A percentile compares a stretch with the other conserved stretches of the same genome.
Conservation (phyloP, 1,284 basidiomycete genomes). For the Coniferiporia weirii region DNA sequence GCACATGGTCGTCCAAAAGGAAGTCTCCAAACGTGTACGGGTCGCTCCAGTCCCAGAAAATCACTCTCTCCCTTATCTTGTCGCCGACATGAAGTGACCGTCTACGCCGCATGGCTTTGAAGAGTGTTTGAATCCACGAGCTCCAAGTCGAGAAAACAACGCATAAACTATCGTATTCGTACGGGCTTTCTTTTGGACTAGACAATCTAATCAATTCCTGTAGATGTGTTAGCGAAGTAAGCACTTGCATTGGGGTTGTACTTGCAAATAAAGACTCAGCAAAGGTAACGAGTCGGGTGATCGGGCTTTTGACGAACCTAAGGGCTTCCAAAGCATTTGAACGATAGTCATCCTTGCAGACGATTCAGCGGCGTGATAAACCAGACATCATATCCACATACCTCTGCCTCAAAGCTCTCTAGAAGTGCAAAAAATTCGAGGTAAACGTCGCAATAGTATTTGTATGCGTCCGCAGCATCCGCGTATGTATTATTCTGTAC, state of each 20-base stretch:
- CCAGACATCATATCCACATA: not conserved
- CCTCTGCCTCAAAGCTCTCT: not conserved
- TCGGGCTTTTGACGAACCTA: not conserved
- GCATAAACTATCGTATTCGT: not conserved
- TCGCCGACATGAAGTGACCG: not conserved
- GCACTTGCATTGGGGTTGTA: not conserved
- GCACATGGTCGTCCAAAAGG: constrained; percentile 1
- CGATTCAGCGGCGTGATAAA: not conserved
- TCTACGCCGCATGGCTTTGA: not conserved
- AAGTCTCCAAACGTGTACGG: constrained; percentile 2
- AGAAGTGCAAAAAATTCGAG: not conserved
- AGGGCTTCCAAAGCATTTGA: not conserved
- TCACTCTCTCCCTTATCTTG: not conserved
- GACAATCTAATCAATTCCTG: not conserved
- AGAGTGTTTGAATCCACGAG: not conserved
- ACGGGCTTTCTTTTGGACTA: not conserved
- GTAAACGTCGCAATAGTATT: not conserved
- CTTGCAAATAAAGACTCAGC: not conserved
- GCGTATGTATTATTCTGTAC: not conserved
- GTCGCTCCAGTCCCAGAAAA: constrained; percentile 1
- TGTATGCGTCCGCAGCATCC: not conserved
- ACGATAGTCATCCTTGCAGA: not conserved
- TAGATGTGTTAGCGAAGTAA: not conserved
- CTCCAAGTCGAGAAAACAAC: not conserved
- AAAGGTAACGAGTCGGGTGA: not conserved